Evolutionary conservation across 768 basidiomycete genomes (phyloP), one percentile per base, ranked within the genome.

Genomic region (Lactarius indigo): DNA sequence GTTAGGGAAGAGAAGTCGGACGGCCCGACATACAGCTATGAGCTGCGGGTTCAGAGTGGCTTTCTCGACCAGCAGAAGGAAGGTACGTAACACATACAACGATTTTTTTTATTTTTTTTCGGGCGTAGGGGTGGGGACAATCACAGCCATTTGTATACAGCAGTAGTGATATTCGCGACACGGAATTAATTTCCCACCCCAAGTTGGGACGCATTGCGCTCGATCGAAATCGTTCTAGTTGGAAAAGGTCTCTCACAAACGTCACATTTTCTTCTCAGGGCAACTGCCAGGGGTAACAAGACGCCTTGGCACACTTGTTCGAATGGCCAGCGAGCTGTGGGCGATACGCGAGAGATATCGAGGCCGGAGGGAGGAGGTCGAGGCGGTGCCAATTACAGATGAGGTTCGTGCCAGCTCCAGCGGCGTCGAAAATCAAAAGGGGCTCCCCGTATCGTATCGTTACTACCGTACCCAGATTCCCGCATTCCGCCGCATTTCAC

Each of bases 91-190:
- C 28, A 28, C 30, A 33, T 13, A 47, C 18, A 7, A 18, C 18
- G 33, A 30, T 52, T 55, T n/a, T n/a, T n/a, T n/a, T n/a, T n/a
- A n/a, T n/a, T n/a, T n/a, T n/a, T n/a, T n/a, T 33, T 64, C 56
- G 58, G 58, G 66, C 58, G 42, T 39, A 64, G 33, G 39, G 58
- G 62, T 63, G 52, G 41, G 50, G 42, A 68, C 58, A 8, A 15
- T 39, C 23, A 26, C 26, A 26, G 26, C 31, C 39, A 23, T 55
- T n/a, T 58, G 18, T 42, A 42, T 42, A 41, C 39, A 42, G 47
- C 13, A 9, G n/a, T n/a, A n/a, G n/a, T n/a, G n/a, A n/a, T n/a
- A n/a, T n/a, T 10, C n/a, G 6, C n/a, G 55, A 26, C 57, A 28
- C 23, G 30, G 50, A 28, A 44, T 52, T 37, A 13, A 35, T 35